Conservation (phyloP, 306 rosid genomes). For the Hippophae tibetana region DNA sequence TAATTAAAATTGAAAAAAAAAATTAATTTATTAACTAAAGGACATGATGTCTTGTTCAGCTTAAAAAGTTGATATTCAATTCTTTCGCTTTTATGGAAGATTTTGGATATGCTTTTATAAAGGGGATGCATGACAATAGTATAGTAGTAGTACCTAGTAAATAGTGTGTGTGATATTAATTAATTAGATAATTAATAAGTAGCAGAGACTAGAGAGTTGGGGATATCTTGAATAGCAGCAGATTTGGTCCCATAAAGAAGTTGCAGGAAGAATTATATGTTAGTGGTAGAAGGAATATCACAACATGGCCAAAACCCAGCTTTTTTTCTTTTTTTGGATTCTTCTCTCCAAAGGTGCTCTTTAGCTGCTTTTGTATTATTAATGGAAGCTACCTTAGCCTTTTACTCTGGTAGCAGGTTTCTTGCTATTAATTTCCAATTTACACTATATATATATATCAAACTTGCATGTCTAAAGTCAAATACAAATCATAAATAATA, state of each 20-base stretch:
- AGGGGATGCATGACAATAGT: neutral
- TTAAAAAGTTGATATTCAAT: constrained; percentile 50
- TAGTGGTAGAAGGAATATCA: constrained; percentile 60
- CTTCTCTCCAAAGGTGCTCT: constrained; percentile 19
- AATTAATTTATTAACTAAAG: neutral
- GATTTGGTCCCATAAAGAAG: constrained; percentile 85
- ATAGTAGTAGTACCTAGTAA: constrained; percentile 1
- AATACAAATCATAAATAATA: no score
- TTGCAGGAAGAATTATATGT: constrained; percentile 53
- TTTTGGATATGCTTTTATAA: constrained; percentile 43
- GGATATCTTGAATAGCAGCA: constrained; percentile 20
- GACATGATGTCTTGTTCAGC: constrained; percentile 22
- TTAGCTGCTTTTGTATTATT: no score
- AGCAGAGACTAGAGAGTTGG: neutral
- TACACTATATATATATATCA: no score
- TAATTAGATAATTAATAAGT: no score
- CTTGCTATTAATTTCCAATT: no score
- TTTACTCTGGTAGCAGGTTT: no score
- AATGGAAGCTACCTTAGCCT: no score
- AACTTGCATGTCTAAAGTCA: no score
- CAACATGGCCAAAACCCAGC: constrained; percentile 40
- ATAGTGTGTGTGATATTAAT: neutral
- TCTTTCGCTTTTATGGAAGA: constrained; percentile 47
- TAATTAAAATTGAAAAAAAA: constrained; percentile 29
- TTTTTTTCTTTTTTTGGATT: constrained; percentile 44